phyloP scores from a whole-genome alignment of 2,329 filamentous ascomycete species.

The Penicillium sp. region DNA sequence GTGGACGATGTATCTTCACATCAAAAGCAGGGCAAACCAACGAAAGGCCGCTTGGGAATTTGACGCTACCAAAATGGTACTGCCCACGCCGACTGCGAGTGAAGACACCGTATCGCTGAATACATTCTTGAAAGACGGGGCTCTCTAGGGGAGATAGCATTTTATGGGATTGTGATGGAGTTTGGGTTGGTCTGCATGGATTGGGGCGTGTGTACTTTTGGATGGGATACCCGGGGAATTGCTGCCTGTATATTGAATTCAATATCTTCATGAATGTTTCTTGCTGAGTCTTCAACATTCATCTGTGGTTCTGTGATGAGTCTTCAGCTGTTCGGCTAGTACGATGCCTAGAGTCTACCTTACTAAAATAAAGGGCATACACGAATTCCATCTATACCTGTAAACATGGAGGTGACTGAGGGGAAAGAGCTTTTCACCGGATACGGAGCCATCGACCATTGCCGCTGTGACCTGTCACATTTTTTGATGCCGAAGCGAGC shows the following conservation, averaged over 20 bases:
- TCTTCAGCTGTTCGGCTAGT: too few species aligned
- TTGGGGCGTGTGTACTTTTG: conserved; percentile 6
- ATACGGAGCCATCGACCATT: too few species aligned
- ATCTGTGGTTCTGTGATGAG: too few species aligned
- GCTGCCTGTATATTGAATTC: neutral
- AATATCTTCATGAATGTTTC: neutral
- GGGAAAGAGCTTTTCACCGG: too few species aligned
- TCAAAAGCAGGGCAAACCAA: conserved; percentile 27
- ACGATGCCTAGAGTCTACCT: too few species aligned
- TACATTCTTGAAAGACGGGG: conserved; percentile 25
- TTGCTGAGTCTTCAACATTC: too few species aligned
- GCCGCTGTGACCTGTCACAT: too few species aligned
- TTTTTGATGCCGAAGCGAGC: too few species aligned
- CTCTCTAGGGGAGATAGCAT: conserved; percentile 5
- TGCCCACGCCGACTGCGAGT: conserved; percentile 27
- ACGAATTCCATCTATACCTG: too few species aligned
- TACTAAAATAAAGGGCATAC: too few species aligned
- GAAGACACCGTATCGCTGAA: conserved; percentile 26
- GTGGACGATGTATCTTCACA: conserved; percentile 37
- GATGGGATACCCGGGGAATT: conserved; percentile 4
- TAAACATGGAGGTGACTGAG: too few species aligned
- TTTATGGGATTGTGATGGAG: conserved; percentile 6
- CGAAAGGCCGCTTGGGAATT: conserved; percentile 36
- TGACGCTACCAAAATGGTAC: conserved; percentile 34
- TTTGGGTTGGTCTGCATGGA: conserved; percentile 17